A percentile compares a stretch with the other conserved stretches of the same genome.
Conservation (phyloP, 345 rosid species). For the Raphanus raphanistrum region DNA sequence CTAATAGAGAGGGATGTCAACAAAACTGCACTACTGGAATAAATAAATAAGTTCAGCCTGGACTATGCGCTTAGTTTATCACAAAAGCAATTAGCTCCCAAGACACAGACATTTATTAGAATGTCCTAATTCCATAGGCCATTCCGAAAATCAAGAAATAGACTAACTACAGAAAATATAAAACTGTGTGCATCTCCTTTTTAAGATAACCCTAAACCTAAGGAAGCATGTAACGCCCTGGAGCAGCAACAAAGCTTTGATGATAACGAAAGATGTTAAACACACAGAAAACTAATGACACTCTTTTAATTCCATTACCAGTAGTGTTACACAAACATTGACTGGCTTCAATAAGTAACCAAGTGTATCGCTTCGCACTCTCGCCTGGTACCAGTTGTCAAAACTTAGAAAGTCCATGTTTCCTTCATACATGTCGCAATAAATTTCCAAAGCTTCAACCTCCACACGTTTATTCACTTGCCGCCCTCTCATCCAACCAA, state of each 20-base stretch:
- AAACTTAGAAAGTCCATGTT: constrained; percentile 42
- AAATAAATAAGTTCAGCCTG: neutral
- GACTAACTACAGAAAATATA: constrained; percentile 21
- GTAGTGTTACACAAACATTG: constrained; percentile 58
- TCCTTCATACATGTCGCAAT: constrained; percentile 56
- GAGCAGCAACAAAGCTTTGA: constrained; percentile 16
- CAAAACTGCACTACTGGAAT: constrained; percentile 9
- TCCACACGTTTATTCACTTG: constrained; percentile 72
- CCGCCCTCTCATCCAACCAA: constrained; percentile 55
- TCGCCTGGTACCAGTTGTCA: constrained; percentile 44
- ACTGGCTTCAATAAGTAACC: constrained; percentile 61
- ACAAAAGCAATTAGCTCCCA: constrained; percentile 11
- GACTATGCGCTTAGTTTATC: constrained; percentile 7
- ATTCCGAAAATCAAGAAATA: constrained; percentile 1
- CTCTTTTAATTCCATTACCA: constrained; percentile 47
- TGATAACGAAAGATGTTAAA: constrained; percentile 15
- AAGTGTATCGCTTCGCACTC: constrained; percentile 44
- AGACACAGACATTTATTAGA: neutral
- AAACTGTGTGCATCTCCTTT: neutral
- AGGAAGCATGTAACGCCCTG: constrained; percentile 24
- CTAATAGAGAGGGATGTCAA: neutral
- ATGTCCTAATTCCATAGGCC: constrained; percentile 6
- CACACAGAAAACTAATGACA: constrained; percentile 9
- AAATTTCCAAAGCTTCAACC: constrained; percentile 70
- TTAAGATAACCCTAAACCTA: constrained; percentile 16